A percentile compares a stretch with the other conserved stretches of the same genome.
Conservation (phyloP, 371 early-diverging fungal genomes). For the Zopfochytrium polystomum region DNA sequence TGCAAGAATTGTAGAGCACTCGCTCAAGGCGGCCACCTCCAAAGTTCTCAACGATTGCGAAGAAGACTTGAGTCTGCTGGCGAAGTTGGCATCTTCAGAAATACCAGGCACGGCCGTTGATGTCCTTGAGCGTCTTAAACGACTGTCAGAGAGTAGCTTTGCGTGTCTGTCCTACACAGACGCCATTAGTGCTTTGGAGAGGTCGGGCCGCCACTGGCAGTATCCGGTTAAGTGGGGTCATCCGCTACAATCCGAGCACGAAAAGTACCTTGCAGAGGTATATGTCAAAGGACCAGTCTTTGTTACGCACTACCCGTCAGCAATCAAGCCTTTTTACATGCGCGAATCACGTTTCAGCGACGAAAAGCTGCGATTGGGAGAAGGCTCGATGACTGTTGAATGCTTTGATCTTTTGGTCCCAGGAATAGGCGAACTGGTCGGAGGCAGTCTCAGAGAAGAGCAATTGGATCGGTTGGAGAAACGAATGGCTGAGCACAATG, state of each 20-base stretch:
- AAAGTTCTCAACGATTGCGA: constrained; percentile 49
- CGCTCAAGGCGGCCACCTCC: constrained; percentile 37
- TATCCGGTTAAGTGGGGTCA: constrained; percentile 75
- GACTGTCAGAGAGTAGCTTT: constrained; percentile 1
- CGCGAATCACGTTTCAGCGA: constrained; percentile 25
- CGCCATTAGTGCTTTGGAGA: constrained; percentile 69
- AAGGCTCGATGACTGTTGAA: constrained; percentile 64
- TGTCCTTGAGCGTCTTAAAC: constrained; percentile 22
- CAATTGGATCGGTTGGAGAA: constrained; percentile 51
- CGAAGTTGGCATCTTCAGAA: constrained; percentile 39
- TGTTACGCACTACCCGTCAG: constrained; percentile 84
- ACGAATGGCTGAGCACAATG: constrained; percentile 55
- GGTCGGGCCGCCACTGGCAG: constrained; percentile 49
- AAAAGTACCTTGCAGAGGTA: constrained; percentile 73
- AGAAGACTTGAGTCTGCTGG: constrained; percentile 59
- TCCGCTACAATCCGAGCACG: constrained; percentile 83
- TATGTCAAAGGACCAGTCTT: constrained; percentile 76
- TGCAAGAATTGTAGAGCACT: constrained; percentile 47
- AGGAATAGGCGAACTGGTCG: constrained; percentile 84
- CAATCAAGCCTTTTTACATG: constrained; percentile 92
- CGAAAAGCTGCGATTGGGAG: constrained; percentile 1
- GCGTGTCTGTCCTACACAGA: constrained; percentile 58
- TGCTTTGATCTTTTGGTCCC: constrained; percentile 88
- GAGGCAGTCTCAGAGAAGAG: constrained; percentile 88
- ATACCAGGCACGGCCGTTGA: constrained; percentile 22